Conservation (phyloP, 2,329 filamentous ascomycete species). For the Aspergillus puulaauensis region DNA sequence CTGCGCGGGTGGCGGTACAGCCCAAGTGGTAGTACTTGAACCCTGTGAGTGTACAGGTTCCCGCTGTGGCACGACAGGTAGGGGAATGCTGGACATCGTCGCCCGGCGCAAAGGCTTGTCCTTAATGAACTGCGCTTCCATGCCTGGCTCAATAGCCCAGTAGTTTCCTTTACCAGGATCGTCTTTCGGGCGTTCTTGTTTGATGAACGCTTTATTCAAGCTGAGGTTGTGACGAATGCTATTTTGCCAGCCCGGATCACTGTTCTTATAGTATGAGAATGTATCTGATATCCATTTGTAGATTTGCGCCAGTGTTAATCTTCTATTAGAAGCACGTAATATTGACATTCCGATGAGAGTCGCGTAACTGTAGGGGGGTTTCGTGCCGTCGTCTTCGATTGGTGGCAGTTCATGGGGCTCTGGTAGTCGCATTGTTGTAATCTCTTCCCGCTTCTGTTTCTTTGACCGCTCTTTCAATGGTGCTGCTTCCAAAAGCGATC, state of each 20-base stretch:
- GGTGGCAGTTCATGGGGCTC: constrained; percentile 75
- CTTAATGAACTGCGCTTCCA: constrained; percentile 85
- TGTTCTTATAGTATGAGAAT: constrained; percentile 80
- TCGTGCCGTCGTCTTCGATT: constrained; percentile 80
- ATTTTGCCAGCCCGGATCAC: constrained; percentile 95
- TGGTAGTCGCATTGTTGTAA: constrained; percentile 55
- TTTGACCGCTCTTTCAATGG: constrained; percentile 73
- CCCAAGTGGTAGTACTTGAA: constrained; percentile 34
- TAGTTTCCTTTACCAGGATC: constrained; percentile 98
- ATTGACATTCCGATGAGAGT: constrained; percentile 97
- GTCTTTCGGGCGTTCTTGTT: constrained; percentile 93
- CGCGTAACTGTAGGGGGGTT: constrained; percentile 91
- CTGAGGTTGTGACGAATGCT: constrained; percentile 98
- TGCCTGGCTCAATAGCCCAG: constrained; percentile 89
- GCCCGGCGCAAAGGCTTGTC: constrained; percentile 65
- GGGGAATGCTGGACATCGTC: constrained; percentile 46
- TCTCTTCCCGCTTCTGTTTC: constrained; percentile 64
- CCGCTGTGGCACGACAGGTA: constrained; percentile 33
- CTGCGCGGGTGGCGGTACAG: constrained; percentile 30
- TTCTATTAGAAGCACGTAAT: constrained; percentile 76
- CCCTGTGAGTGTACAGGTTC: constrained; percentile 32
- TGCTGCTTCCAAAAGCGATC: constrained; percentile 69
- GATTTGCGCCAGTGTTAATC: constrained; percentile 88
- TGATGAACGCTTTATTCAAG: constrained; percentile 93
- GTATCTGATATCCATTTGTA: constrained; percentile 99